Conservation (phyloP, 192 early-diverging fungal species). For the Diversispora eburnea region DNA sequence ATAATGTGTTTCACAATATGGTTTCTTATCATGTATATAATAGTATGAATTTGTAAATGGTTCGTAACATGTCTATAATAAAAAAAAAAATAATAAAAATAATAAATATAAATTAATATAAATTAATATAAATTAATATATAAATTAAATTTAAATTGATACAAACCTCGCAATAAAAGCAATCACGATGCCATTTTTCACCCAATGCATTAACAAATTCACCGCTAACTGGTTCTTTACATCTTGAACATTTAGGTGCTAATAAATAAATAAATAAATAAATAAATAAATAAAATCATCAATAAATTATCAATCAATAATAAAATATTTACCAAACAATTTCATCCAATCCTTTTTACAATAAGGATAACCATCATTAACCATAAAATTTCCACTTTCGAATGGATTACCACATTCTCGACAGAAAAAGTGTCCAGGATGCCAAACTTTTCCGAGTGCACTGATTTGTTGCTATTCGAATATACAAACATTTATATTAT, state of each 20-base stretch:
- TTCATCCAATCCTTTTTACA: constrained; percentile 55
- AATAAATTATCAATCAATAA: neutral
- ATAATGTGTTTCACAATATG: constrained; percentile 49
- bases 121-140: neutral
- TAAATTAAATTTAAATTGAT: neutral
- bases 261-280: neutral
- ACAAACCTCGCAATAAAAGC: constrained; percentile 56
- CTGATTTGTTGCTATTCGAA: constrained; percentile 39
- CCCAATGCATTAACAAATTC: constrained; percentile 49
- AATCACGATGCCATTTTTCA: constrained; percentile 55
- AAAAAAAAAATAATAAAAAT: neutral
- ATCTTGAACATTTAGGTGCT: constrained; percentile 49
- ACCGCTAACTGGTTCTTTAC: constrained; percentile 45
- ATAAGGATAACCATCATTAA: constrained; percentile 51
- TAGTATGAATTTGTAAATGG: constrained; percentile 42
- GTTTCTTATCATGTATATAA: constrained; percentile 43
- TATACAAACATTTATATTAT: no score
- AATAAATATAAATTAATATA: neutral
- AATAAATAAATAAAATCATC: neutral
- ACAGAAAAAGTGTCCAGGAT: constrained; percentile 57
- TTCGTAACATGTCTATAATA: constrained; percentile 41
- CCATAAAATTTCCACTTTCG: constrained; percentile 49
- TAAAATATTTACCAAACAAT: constrained; percentile 37
- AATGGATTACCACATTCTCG: constrained; percentile 54
- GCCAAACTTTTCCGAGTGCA: constrained; percentile 54